Evolutionary conservation across 208 protist species (phyloP).

Genomic region (Leishmania guyanensis): DNA sequence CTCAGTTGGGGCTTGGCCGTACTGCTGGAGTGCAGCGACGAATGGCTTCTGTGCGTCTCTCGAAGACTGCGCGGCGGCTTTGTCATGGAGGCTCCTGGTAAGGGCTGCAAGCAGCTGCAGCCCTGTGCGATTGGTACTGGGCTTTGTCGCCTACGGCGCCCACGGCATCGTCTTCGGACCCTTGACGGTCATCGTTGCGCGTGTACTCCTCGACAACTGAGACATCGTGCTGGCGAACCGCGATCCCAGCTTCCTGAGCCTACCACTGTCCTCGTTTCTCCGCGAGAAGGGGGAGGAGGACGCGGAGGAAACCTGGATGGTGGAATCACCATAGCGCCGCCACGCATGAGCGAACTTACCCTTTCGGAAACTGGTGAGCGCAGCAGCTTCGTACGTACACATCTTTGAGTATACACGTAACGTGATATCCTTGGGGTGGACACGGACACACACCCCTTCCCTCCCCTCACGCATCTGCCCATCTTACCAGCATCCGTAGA

Average conservation of each 20-base stretch:
- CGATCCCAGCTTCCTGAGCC: neutral
- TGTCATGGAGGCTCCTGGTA: conserved; percentile 22
- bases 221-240: conserved; percentile 37
- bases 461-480: neutral
- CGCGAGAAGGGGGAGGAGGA: conserved; percentile 1
- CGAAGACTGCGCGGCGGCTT: conserved; percentile 45
- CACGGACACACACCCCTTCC: neutral
- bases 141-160: conserved; percentile 65
- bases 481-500: neutral
- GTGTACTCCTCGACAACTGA: conserved; percentile 80
- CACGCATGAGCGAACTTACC: neutral
- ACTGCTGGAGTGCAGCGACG: conserved; percentile 51
- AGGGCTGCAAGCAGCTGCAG: conserved; percentile 45
- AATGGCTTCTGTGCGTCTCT: conserved; percentile 72
- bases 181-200: conserved; percentile 71
- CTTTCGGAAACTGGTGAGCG: neutral
- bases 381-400: neutral
- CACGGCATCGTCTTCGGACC: conserved; percentile 69
- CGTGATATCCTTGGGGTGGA: neutral
- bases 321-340: neutral
- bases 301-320: neutral
- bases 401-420: neutral
- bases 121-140: conserved; percentile 70
- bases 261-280: neutral
- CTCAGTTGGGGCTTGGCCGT: conserved; percentile 38